Evolutionary conservation across 2,329 filamentous ascomycete genomes (phyloP), one percentile per base, ranked within the genome.

Genomic region (Colletotrichum sp.): DNA sequence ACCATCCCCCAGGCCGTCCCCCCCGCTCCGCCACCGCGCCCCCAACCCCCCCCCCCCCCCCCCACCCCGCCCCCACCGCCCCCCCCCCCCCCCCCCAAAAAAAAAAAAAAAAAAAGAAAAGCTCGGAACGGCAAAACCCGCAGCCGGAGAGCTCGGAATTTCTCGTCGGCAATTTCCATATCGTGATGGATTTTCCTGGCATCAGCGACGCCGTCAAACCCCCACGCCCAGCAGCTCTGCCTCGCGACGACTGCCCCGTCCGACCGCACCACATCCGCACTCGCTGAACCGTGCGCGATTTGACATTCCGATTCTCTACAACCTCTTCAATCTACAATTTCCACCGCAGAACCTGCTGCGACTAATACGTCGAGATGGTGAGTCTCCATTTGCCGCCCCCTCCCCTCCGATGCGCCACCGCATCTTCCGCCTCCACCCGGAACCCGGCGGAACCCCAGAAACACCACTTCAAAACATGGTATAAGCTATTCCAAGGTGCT

Each of bases 341-440:
- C 26, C 6, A 63, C 26, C 70, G 59, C 71, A 68, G 65, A 49
- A 62, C 49, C 5, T 16, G 21, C 74, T 64, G 36, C 57, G 52
- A 62, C 63, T 62, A 73, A 65, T 65, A 68, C 28, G 39, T 65
- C 66, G 75, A 71, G 10, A 78, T 78, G 76, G 76, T 78, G 59
- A 76, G 76, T 71, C 49, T 26, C 57, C 44, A 39, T 12, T 39
- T 44, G 21, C n/a, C 32, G n/a, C 34, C 52, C 30, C 28, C 16
- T 26, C 60, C 21, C 15, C 21, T 28, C 12, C 34, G 70, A 65
- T 69, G 64, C 70, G 64, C 70, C 74, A 34, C 59, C 32, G 55
- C 52, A 28, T 30, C 30, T 60, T 36, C 10, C 49, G 57, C 26
- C 30, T 49, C 30, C 28, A 24, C 10, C 63, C 36, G 8, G 32